Evolutionary conservation across 805 yeast genomes (phyloP).

Genomic region (Teunomyces atbi): DNA sequence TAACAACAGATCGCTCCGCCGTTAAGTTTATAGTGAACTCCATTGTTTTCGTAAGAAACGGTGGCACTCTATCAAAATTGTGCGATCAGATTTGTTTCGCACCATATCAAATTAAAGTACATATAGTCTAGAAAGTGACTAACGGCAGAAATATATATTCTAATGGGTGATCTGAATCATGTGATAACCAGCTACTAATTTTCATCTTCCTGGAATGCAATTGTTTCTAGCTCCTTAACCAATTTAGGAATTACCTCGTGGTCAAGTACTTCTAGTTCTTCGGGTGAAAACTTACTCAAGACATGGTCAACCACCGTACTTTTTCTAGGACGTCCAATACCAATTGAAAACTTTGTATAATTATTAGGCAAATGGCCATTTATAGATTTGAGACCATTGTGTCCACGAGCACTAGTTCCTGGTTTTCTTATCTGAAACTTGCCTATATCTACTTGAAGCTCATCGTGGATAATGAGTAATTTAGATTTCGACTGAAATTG

Average conservation of each 20-base stretch:
- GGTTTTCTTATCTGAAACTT: slow-evolving; percentile 59
- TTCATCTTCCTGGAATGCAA: slow-evolving; percentile 15
- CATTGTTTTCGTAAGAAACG: slow-evolving; percentile 22
- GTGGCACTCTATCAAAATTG: neutral
- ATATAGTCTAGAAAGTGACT: neutral
- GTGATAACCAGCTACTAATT: neutral
- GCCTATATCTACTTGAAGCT: slow-evolving; percentile 65
- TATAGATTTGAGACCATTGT: slow-evolving; percentile 74
- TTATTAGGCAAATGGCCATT: slow-evolving; percentile 44
- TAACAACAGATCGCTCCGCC: slow-evolving; percentile 52
- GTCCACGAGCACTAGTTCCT: slow-evolving; percentile 71
- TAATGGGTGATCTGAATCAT: neutral
- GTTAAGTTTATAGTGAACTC: slow-evolving; percentile 47
- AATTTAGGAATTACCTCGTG: slow-evolving; percentile 43
- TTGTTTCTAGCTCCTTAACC: slow-evolving; percentile 33
- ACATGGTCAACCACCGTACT: slow-evolving; percentile 62
- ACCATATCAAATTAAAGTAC: neutral
- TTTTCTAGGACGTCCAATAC: slow-evolving; percentile 68
- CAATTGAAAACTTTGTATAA: slow-evolving; percentile 69
- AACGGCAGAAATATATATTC: neutral
- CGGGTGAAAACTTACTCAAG: slow-evolving; percentile 46
- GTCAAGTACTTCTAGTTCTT: slow-evolving; percentile 44
- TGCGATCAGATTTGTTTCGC: slow-evolving; percentile 5
- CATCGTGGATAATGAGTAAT: slow-evolving; percentile 74
- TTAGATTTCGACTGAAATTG: slow-evolving; percentile 28